phyloP scores from a whole-genome alignment of 2,329 filamentous ascomycete species.

The Ophiostoma angusticollis region DNA sequence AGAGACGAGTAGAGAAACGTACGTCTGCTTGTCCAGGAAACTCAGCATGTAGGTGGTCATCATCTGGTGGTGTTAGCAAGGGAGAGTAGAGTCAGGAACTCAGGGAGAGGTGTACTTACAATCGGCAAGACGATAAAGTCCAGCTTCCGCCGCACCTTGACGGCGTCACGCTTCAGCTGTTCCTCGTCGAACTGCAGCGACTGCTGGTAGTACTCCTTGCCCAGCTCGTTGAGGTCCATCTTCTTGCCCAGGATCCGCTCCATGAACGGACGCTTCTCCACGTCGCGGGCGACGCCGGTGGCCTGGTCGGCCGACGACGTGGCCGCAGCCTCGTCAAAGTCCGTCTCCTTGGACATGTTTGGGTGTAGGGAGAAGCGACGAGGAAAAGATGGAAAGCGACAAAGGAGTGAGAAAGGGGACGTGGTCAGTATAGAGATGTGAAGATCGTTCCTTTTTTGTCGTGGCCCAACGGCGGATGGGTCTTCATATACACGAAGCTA shows the following conservation, averaged over 20 bases:
- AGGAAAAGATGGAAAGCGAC: neutral
- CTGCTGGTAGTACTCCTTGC: slow-evolving; percentile 20
- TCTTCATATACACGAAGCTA: too few relatives aligned
- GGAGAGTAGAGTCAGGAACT: neutral
- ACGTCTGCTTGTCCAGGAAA: slow-evolving; percentile 22
- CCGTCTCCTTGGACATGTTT: slow-evolving; percentile 3
- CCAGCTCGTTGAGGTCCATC: slow-evolving; percentile 12
- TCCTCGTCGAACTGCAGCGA: slow-evolving; percentile 23
- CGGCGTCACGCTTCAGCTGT: slow-evolving; percentile 19
- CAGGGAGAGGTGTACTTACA: slow-evolving; percentile 13
- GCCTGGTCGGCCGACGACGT: slow-evolving; percentile 1
- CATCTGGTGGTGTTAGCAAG: slow-evolving; percentile 18
- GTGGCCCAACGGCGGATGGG: too few relatives aligned
- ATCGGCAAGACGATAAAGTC: slow-evolving; percentile 25
- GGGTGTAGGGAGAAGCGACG: neutral
- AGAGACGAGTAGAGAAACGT: neutral
- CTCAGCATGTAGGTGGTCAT: slow-evolving; percentile 23
- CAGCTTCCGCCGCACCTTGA: slow-evolving; percentile 23
- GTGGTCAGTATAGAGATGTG: neutral
- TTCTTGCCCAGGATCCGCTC: neutral
- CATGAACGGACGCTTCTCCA: slow-evolving; percentile 1
- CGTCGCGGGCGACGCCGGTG: neutral
- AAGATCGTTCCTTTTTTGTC: too few relatives aligned
- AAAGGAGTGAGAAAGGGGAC: neutral
- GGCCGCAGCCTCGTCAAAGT: slow-evolving; percentile 1